phyloP scores from a whole-genome alignment of 2,329 filamentous ascomycete genomes.

The Fonsecaea erecta region DNA sequence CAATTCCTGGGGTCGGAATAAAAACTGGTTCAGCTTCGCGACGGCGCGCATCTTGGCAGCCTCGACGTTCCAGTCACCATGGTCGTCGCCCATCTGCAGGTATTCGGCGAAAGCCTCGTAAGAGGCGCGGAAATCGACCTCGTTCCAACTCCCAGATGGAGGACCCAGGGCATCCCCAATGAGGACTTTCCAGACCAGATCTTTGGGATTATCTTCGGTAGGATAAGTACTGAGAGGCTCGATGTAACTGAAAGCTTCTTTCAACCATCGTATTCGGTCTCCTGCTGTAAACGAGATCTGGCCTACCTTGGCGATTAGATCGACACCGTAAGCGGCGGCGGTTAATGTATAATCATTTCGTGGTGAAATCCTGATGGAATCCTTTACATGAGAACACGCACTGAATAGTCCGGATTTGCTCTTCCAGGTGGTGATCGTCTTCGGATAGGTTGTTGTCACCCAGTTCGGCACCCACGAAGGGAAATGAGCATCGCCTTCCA shows the following conservation, averaged over 20 bases:
- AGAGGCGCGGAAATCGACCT: background rate
- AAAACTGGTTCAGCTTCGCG: background rate
- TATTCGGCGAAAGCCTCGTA: background rate
- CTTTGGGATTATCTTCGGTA: background rate
- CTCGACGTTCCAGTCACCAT: background rate
- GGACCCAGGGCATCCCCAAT: background rate
- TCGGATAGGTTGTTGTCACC: background rate
- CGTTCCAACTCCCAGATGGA: background rate
- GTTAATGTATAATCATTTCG: background rate
- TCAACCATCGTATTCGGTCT: background rate
- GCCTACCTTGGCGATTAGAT: background rate
- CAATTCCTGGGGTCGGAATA: background rate
- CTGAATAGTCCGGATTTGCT: background rate
- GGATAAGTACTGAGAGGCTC: background rate
- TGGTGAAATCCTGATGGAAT: background rate
- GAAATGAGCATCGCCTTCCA: background rate
- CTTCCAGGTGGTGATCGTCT: background rate
- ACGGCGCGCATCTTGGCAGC: background rate
- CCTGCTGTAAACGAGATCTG: background rate
- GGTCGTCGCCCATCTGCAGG: background rate
- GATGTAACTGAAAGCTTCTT: background rate
- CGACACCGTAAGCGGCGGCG: background rate
- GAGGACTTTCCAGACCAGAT: background rate
- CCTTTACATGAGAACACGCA: background rate
- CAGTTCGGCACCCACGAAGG: conserved; percentile 1